Conservation (phyloP, 2,329 filamentous ascomycete species). For the Lachnellula willkommii region DNA sequence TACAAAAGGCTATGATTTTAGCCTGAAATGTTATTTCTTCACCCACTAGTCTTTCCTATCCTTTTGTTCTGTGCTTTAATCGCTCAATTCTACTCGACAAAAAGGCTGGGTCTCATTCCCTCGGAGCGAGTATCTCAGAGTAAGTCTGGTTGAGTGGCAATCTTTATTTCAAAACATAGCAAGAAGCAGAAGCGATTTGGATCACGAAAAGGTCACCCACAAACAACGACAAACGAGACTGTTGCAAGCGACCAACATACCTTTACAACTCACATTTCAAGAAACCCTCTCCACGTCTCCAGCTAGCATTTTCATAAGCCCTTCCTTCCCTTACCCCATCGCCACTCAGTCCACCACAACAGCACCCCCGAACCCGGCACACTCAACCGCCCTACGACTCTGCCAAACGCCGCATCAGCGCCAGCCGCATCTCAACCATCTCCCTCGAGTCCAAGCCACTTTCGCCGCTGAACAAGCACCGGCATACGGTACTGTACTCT, state of each 20-base stretch:
- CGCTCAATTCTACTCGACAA: too few species aligned
- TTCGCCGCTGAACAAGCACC: constrained; percentile 15
- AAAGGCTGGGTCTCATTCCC: too few species aligned
- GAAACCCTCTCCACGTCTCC: constrained; percentile 10
- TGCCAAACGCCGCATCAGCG: constrained; percentile 10
- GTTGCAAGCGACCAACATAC: neutral
- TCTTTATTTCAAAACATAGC: neutral
- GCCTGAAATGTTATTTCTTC: too few species aligned
- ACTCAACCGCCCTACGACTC: neutral
- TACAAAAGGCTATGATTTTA: too few species aligned
- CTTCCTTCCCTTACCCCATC: too few species aligned
- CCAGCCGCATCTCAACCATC: too few species aligned
- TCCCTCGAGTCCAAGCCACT: too few species aligned
- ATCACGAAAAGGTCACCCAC: neutral
- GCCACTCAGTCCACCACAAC: neutral
- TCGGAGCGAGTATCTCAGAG: too few species aligned
- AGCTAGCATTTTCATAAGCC: constrained; percentile 8
- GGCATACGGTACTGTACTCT: constrained; percentile 5
- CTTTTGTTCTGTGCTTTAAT: too few species aligned
- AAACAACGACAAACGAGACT: neutral
- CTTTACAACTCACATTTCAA: neutral
- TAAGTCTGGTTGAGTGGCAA: too few species aligned
- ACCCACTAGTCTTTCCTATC: too few species aligned
- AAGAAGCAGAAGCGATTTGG: neutral
- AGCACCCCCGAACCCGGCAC: neutral